Evolutionary conservation across 1,139 yeast species (phyloP).

Genomic region (Eremothecium cymbalariae): DNA sequence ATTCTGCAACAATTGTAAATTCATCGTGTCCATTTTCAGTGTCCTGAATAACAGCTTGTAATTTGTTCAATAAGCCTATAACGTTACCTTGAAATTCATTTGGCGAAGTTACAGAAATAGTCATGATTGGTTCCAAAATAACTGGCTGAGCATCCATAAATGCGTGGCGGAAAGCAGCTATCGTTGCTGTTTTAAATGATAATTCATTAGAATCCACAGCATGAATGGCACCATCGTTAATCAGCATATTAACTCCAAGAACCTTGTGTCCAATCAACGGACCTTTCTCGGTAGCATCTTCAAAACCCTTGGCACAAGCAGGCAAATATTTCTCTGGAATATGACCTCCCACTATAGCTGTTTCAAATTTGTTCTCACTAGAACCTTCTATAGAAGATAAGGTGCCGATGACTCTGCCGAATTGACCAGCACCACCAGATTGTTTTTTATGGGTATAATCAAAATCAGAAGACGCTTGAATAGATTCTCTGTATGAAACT

Average conservation of each 20-base stretch:
- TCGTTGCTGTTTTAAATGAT: conserved; percentile 89
- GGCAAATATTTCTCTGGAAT: conserved; percentile 89
- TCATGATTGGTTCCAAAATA: conserved; percentile 93
- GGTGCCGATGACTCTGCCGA: conserved; percentile 90
- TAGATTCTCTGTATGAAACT: conserved; percentile 95
- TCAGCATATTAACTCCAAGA: conserved; percentile 84
- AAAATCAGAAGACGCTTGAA: conserved; percentile 63
- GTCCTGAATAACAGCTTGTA: conserved; percentile 87
- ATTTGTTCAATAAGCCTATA: conserved; percentile 83
- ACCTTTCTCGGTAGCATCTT: conserved; percentile 91
- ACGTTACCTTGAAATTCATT: conserved; percentile 92
- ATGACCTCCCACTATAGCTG: conserved; percentile 93
- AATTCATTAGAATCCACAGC: conserved; percentile 95
- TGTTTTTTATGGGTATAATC: conserved; percentile 96
- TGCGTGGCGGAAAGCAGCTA: conserved; percentile 87
- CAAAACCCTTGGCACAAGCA: conserved; percentile 95
- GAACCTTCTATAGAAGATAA: conserved; percentile 55
- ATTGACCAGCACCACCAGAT: conserved; percentile 99
- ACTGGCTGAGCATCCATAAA: conserved; percentile 79
- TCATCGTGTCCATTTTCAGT: conserved; percentile 94
- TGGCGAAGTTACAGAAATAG: conserved; percentile 87
- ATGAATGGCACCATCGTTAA: conserved; percentile 96
- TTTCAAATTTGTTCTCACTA: conserved; percentile 56
- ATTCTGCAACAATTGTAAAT: conserved; percentile 86
- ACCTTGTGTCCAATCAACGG: conserved; percentile 94